Percentiles rank a stretch among this genome's conserved stretches.
Evolutionary conservation across 2,329 filamentous ascomycete species (phyloP).

Genomic region (Bertia moriformis): DNA sequence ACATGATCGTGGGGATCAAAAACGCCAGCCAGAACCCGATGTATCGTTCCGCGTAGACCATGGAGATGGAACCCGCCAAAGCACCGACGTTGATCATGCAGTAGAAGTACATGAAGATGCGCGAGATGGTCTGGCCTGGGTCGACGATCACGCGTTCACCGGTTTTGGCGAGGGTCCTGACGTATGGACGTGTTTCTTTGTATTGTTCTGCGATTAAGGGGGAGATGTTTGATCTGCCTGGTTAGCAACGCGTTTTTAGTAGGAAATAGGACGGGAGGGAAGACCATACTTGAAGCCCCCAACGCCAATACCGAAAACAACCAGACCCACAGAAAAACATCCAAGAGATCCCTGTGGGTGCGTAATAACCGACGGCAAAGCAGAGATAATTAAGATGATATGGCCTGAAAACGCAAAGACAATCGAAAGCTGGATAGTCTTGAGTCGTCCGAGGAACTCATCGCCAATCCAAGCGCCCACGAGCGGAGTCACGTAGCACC

Average conservation of each 20-base stretch:
- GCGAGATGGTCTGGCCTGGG: conserved; percentile 34
- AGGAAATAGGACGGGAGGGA: background rate
- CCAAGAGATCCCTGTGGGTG: conserved; percentile 33
- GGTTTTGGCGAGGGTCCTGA: conserved; percentile 26
- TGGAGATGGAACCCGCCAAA: conserved; percentile 33
- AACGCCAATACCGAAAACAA: conserved; percentile 48
- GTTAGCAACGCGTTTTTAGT: background rate
- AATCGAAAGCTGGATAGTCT: conserved; percentile 45
- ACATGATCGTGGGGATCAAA: conserved; percentile 32
- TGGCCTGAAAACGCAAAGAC: conserved; percentile 41
- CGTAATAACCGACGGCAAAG: conserved; percentile 40
- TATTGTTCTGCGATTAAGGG: conserved; percentile 49
- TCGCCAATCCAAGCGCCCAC: conserved; percentile 36
- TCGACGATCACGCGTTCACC: conserved; percentile 48
- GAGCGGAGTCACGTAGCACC: conserved; percentile 10
- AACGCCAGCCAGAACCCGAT: conserved; percentile 32
- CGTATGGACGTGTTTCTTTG: conserved; percentile 29
- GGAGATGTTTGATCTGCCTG: conserved; percentile 35
- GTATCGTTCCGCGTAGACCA: conserved; percentile 32
- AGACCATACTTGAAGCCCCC: conserved; percentile 43
- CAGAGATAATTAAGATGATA: conserved; percentile 40
- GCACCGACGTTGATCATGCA: conserved; percentile 37
- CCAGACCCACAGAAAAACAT: conserved; percentile 38
- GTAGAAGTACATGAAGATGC: conserved; percentile 26
- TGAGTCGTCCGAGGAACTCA: conserved; percentile 45